Percentiles rank a stretch among this genome's conserved stretches.
Evolutionary conservation across 2,329 filamentous ascomycete species (phyloP).

Genomic region (Leptographium wingfieldii): DNA sequence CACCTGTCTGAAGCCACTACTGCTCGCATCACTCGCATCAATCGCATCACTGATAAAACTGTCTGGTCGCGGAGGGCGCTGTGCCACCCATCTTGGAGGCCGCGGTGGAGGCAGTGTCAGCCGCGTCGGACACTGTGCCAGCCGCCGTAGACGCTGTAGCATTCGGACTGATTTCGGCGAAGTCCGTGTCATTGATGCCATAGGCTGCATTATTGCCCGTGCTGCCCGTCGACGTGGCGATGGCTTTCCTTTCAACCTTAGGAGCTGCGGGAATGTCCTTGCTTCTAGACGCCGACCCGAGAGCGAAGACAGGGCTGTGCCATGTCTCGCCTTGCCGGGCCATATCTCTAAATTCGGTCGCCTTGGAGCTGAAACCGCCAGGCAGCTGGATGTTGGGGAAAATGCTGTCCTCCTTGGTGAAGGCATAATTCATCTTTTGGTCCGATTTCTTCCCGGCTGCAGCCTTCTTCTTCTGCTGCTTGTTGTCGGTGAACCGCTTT

Average conservation of each 20-base stretch:
- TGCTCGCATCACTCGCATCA: too few species aligned
- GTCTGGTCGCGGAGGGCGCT: not conserved
- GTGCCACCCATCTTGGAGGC: not conserved
- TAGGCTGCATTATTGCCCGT: slow-evolving; percentile 11
- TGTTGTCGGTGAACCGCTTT: slow-evolving; percentile 59
- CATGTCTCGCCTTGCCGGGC: slow-evolving; percentile 81
- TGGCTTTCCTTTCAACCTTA: slow-evolving; percentile 33
- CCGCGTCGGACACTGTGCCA: not conserved
- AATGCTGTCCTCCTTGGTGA: slow-evolving; percentile 76
- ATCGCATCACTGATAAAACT: not conserved
- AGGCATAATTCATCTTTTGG: slow-evolving; percentile 68
- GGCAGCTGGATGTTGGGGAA: slow-evolving; percentile 82
- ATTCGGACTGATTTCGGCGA: not conserved
- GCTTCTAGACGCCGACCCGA: slow-evolving; percentile 66
- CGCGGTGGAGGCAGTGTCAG: not conserved
- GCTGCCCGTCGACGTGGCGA: slow-evolving; percentile 7
- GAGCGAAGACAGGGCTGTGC: slow-evolving; percentile 87
- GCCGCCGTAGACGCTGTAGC: slow-evolving; percentile 8
- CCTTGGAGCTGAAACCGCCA: slow-evolving; percentile 82
- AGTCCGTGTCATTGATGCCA: not conserved
- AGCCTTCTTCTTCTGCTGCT: slow-evolving; percentile 56
- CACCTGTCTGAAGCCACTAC: too few species aligned
- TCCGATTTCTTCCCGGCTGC: slow-evolving; percentile 1
- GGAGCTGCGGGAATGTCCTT: slow-evolving; percentile 54
- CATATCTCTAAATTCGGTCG: slow-evolving; percentile 83